Percentiles rank a stretch among this genome's conserved stretches.
Evolutionary conservation across 1,139 yeast species (phyloP).

Genomic region (Debaryomyces fabryi): DNA sequence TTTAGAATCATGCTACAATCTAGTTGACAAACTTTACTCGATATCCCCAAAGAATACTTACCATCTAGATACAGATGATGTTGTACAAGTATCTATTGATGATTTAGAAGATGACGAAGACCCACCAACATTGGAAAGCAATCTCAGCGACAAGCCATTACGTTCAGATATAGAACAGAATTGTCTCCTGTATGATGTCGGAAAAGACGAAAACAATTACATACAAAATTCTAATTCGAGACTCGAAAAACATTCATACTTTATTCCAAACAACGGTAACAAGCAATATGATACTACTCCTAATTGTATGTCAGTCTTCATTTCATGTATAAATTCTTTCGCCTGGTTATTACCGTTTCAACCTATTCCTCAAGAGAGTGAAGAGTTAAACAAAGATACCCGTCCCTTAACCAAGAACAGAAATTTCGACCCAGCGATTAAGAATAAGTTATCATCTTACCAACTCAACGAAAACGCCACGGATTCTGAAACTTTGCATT

Average conservation of each 20-base stretch:
- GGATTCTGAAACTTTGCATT: not conserved
- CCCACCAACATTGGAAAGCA: not conserved
- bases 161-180: not conserved
- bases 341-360: constrained; percentile 26
- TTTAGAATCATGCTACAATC: constrained; percentile 27
- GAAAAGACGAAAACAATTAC: not conserved
- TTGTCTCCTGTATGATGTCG: not conserved
- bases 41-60: constrained; percentile 46
- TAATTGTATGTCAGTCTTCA: not conserved
- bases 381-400: constrained; percentile 17
- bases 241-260: not conserved
- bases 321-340: constrained; percentile 21
- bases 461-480: not conserved
- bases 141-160: not conserved
- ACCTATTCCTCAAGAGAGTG: not conserved
- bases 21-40: constrained; percentile 41
- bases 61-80: constrained; percentile 36
- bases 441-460: constrained; percentile 11
- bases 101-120: constrained; percentile 11
- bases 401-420: constrained; percentile 12
- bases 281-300: not conserved
- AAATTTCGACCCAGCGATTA: constrained; percentile 8
- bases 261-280: not conserved
- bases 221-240: not conserved
- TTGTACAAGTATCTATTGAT: constrained; percentile 27